Percentiles rank a stretch among this genome's conserved stretches.
Conservation (phyloP, 306 rosid species). For the barrel medic (Medicago truncatula) region MtrunA17r5.0-ANR NC_053046.1:9164501-9165000, state of each 20-base stretch:
- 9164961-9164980: constrained; percentile 60
- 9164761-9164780: constrained; percentile 63
- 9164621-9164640: constrained; percentile 86
- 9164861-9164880: constrained; percentile 77
- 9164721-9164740: constrained; percentile 75
- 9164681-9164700: constrained; percentile 63
- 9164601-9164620: constrained; percentile 57
- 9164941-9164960: constrained; percentile 77
- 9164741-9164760: constrained; percentile 81
- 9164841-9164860: constrained; percentile 79
- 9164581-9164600: constrained; percentile 63
- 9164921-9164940: constrained; percentile 77
- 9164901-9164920: constrained; percentile 61
- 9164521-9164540: constrained; percentile 69
- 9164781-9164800: constrained; percentile 60
- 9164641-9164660: constrained; percentile 74
- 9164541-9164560: constrained; percentile 80
- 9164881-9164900: constrained; percentile 71
- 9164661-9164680: constrained; percentile 70
- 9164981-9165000: constrained; percentile 60
- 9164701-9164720: constrained; percentile 52
- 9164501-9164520: constrained; percentile 64
- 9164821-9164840: constrained; percentile 73
- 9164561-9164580: constrained; percentile 62
- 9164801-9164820: constrained; percentile 63